Evolutionary conservation across 805 yeast genomes (phyloP).

Genomic region (Tetrapisispora namnaoensis): DNA sequence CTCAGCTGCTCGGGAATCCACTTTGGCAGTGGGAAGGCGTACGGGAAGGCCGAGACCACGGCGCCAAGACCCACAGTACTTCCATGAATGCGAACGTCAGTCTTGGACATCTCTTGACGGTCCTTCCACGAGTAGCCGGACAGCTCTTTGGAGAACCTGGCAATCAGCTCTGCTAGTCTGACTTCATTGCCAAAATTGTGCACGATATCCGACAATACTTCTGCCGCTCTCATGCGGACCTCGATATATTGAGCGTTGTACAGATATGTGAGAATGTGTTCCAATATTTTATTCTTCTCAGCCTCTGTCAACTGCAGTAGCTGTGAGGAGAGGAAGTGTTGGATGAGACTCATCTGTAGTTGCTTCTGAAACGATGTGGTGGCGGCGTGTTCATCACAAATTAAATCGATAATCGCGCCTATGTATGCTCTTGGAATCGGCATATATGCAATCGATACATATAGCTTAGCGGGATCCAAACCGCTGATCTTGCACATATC

Average conservation of each 20-base stretch:
- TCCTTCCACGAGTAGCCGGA: slow-evolving; percentile 14
- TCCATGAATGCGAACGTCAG: slow-evolving; percentile 53
- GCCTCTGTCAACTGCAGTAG: slow-evolving; percentile 40
- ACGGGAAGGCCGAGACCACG: slow-evolving; percentile 78
- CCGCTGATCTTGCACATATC: slow-evolving; percentile 69
- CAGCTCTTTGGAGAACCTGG: not conserved
- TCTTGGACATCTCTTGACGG: slow-evolving; percentile 30
- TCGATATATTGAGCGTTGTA: slow-evolving; percentile 57
- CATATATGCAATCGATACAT: slow-evolving; percentile 38
- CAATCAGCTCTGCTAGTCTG: not conserved
- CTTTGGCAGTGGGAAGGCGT: slow-evolving; percentile 74
- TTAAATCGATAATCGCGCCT: slow-evolving; percentile 37
- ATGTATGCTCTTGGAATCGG: slow-evolving; percentile 36
- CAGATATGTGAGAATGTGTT: slow-evolving; percentile 38
- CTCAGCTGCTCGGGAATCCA: slow-evolving; percentile 76
- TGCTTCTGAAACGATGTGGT: slow-evolving; percentile 51
- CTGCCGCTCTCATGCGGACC: slow-evolving; percentile 62
- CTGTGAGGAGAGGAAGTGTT: slow-evolving; percentile 60
- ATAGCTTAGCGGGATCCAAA: slow-evolving; percentile 41
- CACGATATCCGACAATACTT: slow-evolving; percentile 64
- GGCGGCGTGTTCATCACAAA: slow-evolving; percentile 30
- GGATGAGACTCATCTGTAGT: slow-evolving; percentile 55
- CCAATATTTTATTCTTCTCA: slow-evolving; percentile 42
- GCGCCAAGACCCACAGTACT: slow-evolving; percentile 84
- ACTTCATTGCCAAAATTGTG: slow-evolving; percentile 42